These are phyloP conservation scores for Diversispora eburnea DNA, from an alignment of 192 early-diverging fungal species.

Conservation along the genomic window DNA sequence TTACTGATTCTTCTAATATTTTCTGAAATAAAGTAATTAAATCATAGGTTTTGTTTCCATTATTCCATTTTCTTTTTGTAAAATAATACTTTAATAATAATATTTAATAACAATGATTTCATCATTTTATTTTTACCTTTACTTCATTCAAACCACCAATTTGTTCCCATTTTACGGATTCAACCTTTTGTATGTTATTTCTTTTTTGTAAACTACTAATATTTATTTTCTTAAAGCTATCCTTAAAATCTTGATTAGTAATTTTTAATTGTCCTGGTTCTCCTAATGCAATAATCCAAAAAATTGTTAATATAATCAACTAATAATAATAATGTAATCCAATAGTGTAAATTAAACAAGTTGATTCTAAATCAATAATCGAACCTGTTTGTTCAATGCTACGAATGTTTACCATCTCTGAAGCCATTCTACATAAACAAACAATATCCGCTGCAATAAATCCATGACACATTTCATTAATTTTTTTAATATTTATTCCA, in stretches of 20 bases:
- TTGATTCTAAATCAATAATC: background rate
- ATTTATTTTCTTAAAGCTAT: slow-evolving; percentile 34
- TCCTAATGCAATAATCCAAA: background rate
- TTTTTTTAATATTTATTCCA: slow-evolving; percentile 23
- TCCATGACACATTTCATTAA: slow-evolving; percentile 50
- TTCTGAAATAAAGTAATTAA: slow-evolving; percentile 36
- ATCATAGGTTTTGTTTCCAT: background rate
- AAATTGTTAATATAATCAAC: background rate
- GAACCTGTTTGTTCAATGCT: slow-evolving; percentile 26
- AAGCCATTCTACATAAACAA: slow-evolving; percentile 40
- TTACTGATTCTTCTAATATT: slow-evolving; percentile 68
- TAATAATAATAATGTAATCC: background rate
- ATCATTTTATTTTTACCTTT: slow-evolving; percentile 49
- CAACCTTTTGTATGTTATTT: slow-evolving; percentile 43
- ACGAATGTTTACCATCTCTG: slow-evolving; percentile 8
- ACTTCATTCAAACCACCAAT: slow-evolving; percentile 74
- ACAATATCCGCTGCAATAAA: slow-evolving; percentile 54
- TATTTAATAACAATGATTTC: background rate
- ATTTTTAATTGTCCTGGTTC: slow-evolving; percentile 13
- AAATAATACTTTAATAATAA: too few species aligned
- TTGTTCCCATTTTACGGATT: slow-evolving; percentile 64
- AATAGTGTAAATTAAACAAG: background rate
- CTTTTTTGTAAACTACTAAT: slow-evolving; percentile 35
- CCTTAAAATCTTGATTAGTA: slow-evolving; percentile 44
- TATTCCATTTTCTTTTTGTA: background rate